These are phyloP conservation scores for Ceriops tagal DNA, from an alignment of 345 rosid genomes.

Conservation along the genomic window DNA sequence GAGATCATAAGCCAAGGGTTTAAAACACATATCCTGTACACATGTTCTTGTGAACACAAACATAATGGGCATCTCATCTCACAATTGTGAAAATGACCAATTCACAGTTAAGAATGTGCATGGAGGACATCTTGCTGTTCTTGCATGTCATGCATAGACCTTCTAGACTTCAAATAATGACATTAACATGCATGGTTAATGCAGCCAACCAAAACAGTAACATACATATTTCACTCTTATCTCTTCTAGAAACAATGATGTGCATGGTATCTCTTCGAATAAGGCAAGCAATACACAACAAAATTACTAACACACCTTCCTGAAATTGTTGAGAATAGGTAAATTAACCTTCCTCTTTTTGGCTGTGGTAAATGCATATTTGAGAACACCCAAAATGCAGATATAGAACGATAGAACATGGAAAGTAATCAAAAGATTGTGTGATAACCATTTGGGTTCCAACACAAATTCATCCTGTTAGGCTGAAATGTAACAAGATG, in stretches of 20 bases:
- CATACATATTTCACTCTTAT: too few species aligned
- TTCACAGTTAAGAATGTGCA: too few species aligned
- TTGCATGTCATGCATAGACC: too few species aligned
- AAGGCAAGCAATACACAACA: background rate
- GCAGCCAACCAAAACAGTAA: background rate
- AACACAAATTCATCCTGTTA: background rate
- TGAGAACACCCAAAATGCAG: background rate
- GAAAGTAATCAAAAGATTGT: background rate
- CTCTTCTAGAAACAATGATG: too few species aligned
- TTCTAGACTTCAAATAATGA: background rate
- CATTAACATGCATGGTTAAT: background rate
- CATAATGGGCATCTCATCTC: too few species aligned
- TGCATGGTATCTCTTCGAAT: background rate
- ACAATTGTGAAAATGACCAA: too few species aligned
- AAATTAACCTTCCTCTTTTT: background rate
- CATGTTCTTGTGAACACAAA: too few species aligned
- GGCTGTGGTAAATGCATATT: background rate
- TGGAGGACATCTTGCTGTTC: too few species aligned
- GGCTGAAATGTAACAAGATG: background rate
- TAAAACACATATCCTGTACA: slow-evolving; percentile 2
- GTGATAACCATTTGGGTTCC: background rate
- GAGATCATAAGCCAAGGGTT: background rate
- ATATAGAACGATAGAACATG: background rate
- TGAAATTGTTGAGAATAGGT: background rate
- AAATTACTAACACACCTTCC: background rate